These are phyloP conservation scores for Xeromyces bisporus DNA, from an alignment of 495 filamentous ascomycete genomes.

Conservation along the genomic window DNA sequence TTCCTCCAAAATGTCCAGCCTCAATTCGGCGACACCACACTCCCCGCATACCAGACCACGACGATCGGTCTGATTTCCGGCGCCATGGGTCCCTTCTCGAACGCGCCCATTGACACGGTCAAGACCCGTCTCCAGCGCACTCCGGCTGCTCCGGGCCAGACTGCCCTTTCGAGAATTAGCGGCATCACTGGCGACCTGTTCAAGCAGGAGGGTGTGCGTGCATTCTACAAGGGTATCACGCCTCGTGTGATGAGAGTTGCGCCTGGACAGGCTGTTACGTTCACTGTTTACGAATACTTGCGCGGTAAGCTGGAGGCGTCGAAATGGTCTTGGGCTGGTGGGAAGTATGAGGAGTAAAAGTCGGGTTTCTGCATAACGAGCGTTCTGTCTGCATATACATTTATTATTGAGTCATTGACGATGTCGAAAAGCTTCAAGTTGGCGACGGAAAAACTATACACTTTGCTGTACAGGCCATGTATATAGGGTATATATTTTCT, in stretches of 20 bases:
- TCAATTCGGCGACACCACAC: constrained; percentile 34
- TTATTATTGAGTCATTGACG: too few relatives aligned
- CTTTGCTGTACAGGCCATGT: not conserved
- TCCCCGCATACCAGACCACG: constrained; percentile 82
- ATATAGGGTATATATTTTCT: constrained; percentile 7
- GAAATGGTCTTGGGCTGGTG: constrained; percentile 43
- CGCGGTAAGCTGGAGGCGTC: constrained; percentile 69
- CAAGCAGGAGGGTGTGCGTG: constrained; percentile 80
- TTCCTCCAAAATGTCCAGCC: constrained; percentile 53
- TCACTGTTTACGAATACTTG: constrained; percentile 89
- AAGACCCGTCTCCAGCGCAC: constrained; percentile 93
- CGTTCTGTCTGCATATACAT: too few relatives aligned
- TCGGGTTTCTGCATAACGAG: too few relatives aligned
- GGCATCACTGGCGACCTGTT: constrained; percentile 83
- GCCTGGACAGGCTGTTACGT: constrained; percentile 94
- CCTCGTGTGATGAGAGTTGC: constrained; percentile 94
- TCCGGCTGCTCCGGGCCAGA: constrained; percentile 63
- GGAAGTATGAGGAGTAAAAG: constrained; percentile 55
- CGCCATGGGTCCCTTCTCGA: constrained; percentile 88
- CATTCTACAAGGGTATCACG: constrained; percentile 99
- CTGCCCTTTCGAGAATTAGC: constrained; percentile 58
- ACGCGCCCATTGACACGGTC: constrained; percentile 97
- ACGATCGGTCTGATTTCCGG: constrained; percentile 80
- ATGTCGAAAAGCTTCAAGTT: too few relatives aligned
- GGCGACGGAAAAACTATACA: too few relatives aligned